Base-by-base conservation (phyloP, 192 early-diverging fungal species). In the Coemansia sp. region DNA sequence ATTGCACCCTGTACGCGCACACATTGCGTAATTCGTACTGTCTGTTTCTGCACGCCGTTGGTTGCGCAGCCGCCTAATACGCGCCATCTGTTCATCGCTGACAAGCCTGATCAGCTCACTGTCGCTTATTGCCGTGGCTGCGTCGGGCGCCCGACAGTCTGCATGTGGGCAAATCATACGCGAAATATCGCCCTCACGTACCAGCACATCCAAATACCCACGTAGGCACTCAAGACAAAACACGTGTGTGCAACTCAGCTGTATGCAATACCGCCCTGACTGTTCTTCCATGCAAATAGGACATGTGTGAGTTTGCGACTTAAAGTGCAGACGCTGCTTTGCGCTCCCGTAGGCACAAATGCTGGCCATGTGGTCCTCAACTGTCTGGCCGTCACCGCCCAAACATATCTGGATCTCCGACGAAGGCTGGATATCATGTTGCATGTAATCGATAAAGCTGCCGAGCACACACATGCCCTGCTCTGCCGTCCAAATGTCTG, bases 231-330 rank as follows among this genome's bases (percentile, higher is more conserved):
- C 19, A 0, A 35, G 21, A 38, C 66, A 75, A 27, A 49, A 52
- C 1, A 69, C 62, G 11, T 75, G 73, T 2, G 39, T 15, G 59
- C 73, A 75, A n/a, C 48, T 61, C 27, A 75, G 49, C 39, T 60
- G 23, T 7, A 69, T 47, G 21, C 66, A 75, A 48, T 69, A 66
- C 25, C 29, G 41, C 19, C 66, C 73, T 0, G 73, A 56, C 55
- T 75, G 73, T 47, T 61, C 48, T 49, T 75, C 66, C 53, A 69
- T 56, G 54, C 66, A 75, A 5, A 75, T 73, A 2, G 49, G 43
- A 25, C 72, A 73, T 6, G 56, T 17, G 45, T 56, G 63, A 1
- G 60, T 56, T 11, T 49, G 65, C 14, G 57, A 17, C 32, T 60
- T 57, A 56, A 73, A 73, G 19, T 53, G 22, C 29, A 22, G 24